Conservation (phyloP, 73 alveolate genomes). For the Diophrys appendiculata region DNA sequence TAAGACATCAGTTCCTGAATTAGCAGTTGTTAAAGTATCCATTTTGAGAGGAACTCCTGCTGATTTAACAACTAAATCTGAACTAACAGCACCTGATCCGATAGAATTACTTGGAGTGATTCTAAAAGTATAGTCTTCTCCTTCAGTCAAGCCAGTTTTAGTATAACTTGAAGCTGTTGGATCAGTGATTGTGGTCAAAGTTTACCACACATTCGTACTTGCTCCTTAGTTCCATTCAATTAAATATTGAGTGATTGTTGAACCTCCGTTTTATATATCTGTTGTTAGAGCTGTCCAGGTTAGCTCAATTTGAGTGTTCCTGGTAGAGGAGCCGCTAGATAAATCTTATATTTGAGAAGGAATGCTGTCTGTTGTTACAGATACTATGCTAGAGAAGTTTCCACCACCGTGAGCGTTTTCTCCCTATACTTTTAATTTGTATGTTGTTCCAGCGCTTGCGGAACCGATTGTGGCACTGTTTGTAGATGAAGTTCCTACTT, state of each 20-base stretch:
- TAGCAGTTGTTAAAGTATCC: conserved; percentile 18
- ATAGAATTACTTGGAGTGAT: conserved; percentile 32
- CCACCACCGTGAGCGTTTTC: neutral
- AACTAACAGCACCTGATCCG: conserved; percentile 49
- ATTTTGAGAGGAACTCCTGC: conserved; percentile 28
- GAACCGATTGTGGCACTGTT: neutral
- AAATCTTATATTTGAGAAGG: neutral
- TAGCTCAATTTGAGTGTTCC: conserved; percentile 6
- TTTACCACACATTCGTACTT: conserved; percentile 3
- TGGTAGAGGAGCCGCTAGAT: conserved; percentile 11
- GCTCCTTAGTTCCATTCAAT: conserved; percentile 42
- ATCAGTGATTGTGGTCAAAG: neutral
- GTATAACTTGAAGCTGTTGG: conserved; percentile 11
- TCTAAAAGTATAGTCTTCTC: conserved; percentile 24
- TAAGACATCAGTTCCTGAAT: conserved; percentile 1
- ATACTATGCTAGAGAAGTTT: conserved; percentile 4
- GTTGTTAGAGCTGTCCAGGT: conserved; percentile 52
- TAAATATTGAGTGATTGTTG: conserved; percentile 41
- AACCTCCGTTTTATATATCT: conserved; percentile 31
- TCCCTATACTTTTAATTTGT: neutral
- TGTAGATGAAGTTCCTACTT: neutral
- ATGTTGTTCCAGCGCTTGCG: neutral
- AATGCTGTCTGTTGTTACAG: neutral
- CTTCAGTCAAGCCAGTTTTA: conserved; percentile 41
- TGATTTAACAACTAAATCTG: conserved; percentile 14